Evolutionary conservation across 2,329 filamentous ascomycete species (phyloP).

Genomic region (Fonsecaea monophora): DNA sequence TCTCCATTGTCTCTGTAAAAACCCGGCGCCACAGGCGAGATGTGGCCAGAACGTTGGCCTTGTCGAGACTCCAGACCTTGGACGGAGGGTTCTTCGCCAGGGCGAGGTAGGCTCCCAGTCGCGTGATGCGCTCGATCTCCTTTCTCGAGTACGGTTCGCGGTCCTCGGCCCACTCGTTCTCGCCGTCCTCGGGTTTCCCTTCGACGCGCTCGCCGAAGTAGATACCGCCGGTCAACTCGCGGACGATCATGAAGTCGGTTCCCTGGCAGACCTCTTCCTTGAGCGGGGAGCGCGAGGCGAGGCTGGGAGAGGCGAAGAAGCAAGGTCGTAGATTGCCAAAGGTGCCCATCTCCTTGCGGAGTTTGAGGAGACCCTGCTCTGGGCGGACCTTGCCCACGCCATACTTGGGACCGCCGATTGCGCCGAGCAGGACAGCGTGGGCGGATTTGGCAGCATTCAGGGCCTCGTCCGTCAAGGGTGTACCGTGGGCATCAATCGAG

Average conservation of each 20-base stretch:
- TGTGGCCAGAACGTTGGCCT: constrained; percentile 95
- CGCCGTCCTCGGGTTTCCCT: constrained; percentile 69
- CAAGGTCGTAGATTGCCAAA: constrained; percentile 96
- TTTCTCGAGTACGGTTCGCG: constrained; percentile 82
- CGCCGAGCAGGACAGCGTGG: constrained; percentile 88
- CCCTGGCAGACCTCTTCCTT: constrained; percentile 84
- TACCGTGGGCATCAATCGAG: constrained; percentile 83
- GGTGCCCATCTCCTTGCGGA: constrained; percentile 91
- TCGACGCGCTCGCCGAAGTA: constrained; percentile 94
- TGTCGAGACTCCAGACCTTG: constrained; percentile 87
- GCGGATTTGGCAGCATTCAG: constrained; percentile 82
- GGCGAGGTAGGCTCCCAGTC: constrained; percentile 81
- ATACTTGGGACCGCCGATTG: constrained; percentile 98
- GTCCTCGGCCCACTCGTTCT: constrained; percentile 70
- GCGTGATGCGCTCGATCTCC: constrained; percentile 87
- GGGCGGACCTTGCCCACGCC: constrained; percentile 86
- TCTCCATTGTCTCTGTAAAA: constrained; percentile 80
- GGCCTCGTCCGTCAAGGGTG: constrained; percentile 80
- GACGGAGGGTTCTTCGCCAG: constrained; percentile 76
- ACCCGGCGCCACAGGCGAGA: constrained; percentile 88
- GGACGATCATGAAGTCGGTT: constrained; percentile 90
- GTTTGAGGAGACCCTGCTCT: constrained; percentile 86
- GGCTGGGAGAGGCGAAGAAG: constrained; percentile 87
- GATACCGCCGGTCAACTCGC: constrained; percentile 89
- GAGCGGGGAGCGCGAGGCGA: constrained; percentile 84